A percentile compares a stretch with the other conserved stretches of the same genome.
Conservation (phyloP, 1,284 basidiomycete genomes). For the Apiotrichum porosum region DNA sequence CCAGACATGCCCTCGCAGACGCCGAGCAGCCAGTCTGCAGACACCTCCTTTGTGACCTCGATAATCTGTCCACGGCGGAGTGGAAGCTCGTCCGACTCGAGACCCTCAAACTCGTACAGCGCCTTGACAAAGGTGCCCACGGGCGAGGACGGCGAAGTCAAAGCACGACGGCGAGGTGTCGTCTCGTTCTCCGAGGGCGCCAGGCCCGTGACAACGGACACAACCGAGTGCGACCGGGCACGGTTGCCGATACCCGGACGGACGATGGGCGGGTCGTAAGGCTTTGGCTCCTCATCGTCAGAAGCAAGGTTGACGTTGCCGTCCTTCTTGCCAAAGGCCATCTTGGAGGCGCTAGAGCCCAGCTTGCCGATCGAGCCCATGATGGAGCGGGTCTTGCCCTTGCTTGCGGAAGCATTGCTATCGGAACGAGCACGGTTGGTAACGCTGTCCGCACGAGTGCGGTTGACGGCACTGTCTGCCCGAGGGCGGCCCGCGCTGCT, state of each 20-base stretch:
- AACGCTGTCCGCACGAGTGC: background rate
- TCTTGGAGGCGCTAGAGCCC: constrained; percentile 41
- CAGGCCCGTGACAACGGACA: constrained; percentile 6
- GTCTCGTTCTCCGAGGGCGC: background rate
- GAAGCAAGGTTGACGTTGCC: constrained; percentile 41
- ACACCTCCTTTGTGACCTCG: constrained; percentile 64
- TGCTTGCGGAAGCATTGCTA: constrained; percentile 35
- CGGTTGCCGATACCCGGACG: no score
- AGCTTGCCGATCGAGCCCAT: constrained; percentile 39
- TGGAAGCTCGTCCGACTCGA: constrained; percentile 63
- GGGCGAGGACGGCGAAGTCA: constrained; percentile 31
- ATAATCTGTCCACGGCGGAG: constrained; percentile 70
- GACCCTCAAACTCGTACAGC: constrained; percentile 65
- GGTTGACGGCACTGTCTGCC: background rate
- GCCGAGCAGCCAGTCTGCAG: constrained; percentile 82
- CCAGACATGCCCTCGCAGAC: constrained; percentile 62
- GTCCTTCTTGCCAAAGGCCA: constrained; percentile 56
- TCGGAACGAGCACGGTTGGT: constrained; percentile 39
- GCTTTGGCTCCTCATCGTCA: constrained; percentile 43
- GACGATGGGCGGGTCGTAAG: constrained; percentile 50
- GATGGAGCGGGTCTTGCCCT: constrained; percentile 21
- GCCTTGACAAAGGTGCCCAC: constrained; percentile 55
- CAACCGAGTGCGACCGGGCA: constrained; percentile 11
- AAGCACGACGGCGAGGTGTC: constrained; percentile 23
- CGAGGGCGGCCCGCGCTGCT: background rate